Conservation (phyloP, 1,284 basidiomycete genomes). For the Moesziomyces sp. region DNA sequence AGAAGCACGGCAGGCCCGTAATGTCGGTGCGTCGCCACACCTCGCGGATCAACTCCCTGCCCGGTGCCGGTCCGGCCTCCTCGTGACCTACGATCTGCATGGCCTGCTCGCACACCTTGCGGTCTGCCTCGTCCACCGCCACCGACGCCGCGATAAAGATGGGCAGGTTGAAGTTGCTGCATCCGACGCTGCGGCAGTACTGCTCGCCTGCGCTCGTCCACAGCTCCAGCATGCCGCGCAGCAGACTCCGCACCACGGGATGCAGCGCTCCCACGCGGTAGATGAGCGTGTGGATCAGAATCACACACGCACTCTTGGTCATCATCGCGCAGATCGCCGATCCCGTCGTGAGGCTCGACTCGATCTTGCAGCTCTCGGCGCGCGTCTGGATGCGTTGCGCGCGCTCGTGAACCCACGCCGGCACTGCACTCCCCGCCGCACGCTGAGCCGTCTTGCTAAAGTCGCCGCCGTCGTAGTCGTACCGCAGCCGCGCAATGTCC, state of each 20-base stretch:
- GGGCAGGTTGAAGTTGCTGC: constrained; percentile 40
- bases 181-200: constrained; percentile 35
- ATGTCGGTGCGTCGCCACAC: constrained; percentile 39
- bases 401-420: constrained; percentile 33
- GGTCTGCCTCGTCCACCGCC: constrained; percentile 27
- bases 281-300: constrained; percentile 36
- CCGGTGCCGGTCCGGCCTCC: constrained; percentile 27
- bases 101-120: constrained; percentile 28
- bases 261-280: constrained; percentile 41
- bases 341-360: constrained; percentile 12
- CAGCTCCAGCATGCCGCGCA: constrained; percentile 25
- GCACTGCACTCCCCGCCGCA: constrained; percentile 10
- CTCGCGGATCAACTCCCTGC: constrained; percentile 26
- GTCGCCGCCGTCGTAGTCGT: constrained; percentile 40
- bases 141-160: constrained; percentile 27
- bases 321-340: constrained; percentile 33
- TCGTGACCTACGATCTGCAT: constrained; percentile 44
- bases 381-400: constrained; percentile 26
- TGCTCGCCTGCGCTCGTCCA: constrained; percentile 33
- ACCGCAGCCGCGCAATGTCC: constrained; percentile 34
- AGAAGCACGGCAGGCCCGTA: constrained; percentile 28
- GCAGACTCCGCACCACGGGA: constrained; percentile 9
- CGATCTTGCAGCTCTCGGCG: constrained; percentile 17
- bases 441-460: constrained; percentile 20
- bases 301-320: constrained; percentile 27